Evolutionary conservation across 2,329 filamentous ascomycete genomes (phyloP).

Genomic region (Lachnellula arida): DNA sequence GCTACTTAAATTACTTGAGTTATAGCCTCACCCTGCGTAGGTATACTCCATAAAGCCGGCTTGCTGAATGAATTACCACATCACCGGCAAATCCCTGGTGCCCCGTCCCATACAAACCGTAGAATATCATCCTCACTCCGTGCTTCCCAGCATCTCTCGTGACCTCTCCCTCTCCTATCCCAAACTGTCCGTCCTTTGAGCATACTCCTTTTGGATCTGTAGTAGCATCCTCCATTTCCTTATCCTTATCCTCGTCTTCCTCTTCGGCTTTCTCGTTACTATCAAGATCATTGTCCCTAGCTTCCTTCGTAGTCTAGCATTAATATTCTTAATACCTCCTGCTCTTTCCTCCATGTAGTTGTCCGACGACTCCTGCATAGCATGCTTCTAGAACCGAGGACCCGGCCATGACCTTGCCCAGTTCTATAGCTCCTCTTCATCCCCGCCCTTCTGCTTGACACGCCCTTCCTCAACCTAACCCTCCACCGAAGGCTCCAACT

Average conservation of each 20-base stretch:
- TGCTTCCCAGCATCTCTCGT: slow-evolving; percentile 16
- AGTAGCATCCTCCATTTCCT: slow-evolving; percentile 51
- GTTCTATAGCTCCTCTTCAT: slow-evolving; percentile 55
- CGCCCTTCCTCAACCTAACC: slow-evolving; percentile 64
- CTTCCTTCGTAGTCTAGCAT: slow-evolving; percentile 60
- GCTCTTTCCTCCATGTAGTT: slow-evolving; percentile 70
- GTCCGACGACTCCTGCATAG: slow-evolving; percentile 49
- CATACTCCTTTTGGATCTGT: slow-evolving; percentile 15
- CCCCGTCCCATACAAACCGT: slow-evolving; percentile 38
- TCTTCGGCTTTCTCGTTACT: slow-evolving; percentile 47
- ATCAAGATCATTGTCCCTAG: slow-evolving; percentile 11
- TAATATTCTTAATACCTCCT: slow-evolving; percentile 61
- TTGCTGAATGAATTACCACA: too few species aligned
- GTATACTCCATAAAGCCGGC: too few species aligned
- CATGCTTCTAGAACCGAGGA: slow-evolving; percentile 39
- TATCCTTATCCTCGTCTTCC: slow-evolving; percentile 44
- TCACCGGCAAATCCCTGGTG: neutral
- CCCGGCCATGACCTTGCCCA: slow-evolving; percentile 37
- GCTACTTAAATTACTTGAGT: too few species aligned
- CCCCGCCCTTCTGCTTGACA: slow-evolving; percentile 36
- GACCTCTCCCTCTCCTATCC: slow-evolving; percentile 14
- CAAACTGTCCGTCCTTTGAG: slow-evolving; percentile 15
- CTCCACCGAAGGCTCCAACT: slow-evolving; percentile 73
- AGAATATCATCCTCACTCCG: slow-evolving; percentile 41
- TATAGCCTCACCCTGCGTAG: too few species aligned